These are phyloP conservation scores for Populus alba DNA, from an alignment of 345 rosid species.

Conservation along the genomic window DNA sequence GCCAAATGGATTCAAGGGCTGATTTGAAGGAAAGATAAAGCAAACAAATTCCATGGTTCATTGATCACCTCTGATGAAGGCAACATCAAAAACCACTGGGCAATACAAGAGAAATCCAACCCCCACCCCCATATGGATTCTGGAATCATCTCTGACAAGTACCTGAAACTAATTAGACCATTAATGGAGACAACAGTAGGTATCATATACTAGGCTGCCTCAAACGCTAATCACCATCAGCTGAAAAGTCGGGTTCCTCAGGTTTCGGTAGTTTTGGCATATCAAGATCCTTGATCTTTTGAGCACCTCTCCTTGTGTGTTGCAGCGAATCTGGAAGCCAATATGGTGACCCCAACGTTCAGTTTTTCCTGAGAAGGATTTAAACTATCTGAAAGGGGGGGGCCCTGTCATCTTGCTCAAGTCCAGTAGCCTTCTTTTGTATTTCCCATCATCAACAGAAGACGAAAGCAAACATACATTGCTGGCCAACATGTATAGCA, in stretches of 20 bases:
- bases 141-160: background rate
- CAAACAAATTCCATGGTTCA: background rate
- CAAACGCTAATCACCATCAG: conserved; percentile 24
- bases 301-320: conserved; percentile 76
- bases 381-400: too few species aligned
- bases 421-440: too few species aligned
- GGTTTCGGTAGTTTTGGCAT: conserved; percentile 82
- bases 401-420: too few species aligned
- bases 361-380: too few species aligned
- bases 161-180: background rate
- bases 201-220: background rate
- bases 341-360: too few species aligned
- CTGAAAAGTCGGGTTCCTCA: conserved; percentile 80
- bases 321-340: too few species aligned
- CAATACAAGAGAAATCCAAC: background rate
- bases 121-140: background rate
- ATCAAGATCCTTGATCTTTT: conserved; percentile 55
- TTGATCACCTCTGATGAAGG: background rate
- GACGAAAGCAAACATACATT: conserved; percentile 54
- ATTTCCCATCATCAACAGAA: too few species aligned
- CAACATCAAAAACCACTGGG: background rate
- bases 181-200: background rate
- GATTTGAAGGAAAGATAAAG: too few species aligned
- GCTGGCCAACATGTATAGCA: conserved; percentile 98
- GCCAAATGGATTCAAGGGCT: too few species aligned